Evolutionary conservation across 1,284 basidiomycete species (phyloP), one percentile per base, ranked within the genome.

Genomic region (Trichosporon sp.): DNA sequence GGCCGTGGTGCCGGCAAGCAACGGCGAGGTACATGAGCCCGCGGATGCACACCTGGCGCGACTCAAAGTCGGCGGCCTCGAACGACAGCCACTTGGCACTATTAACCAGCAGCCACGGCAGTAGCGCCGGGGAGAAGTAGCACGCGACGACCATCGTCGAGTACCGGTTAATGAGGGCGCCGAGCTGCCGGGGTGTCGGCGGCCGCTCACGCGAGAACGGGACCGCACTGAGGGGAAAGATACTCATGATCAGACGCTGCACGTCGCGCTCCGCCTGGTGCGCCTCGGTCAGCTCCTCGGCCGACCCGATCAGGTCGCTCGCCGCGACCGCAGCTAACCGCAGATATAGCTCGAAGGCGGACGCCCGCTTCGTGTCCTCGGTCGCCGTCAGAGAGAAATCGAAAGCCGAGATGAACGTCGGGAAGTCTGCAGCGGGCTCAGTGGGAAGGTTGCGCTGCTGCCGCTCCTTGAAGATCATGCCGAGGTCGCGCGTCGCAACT

Each of bases 121-220:
- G 73, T 2, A 84, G 77, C 0, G 85, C 84, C 0, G 90, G 88
- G 62, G 91, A 89, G 44, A 96, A 87, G 75, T 90, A 87, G 64
- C 93, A 87, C 6, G 89, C 89, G n/a, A 93, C 86, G 21, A 91
- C 88, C 74, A 92, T 86, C 15, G 91, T 89, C 56, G 88, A 88
- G 76, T 93, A 90, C 29, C 95, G 90, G 80, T 98, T 98, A 81
- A 91, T 90, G 12, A 98, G 86, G 85, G 90, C 90, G 0, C 92
- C 92, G 1, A 93, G 85, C 65, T 92, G 88, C 34, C 87, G 84
- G 2, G 80, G 74, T 0, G 86, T 85, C 0, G 89, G 88, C 4
- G 88, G 85, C 18, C 83, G 78, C 32, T 85, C 81, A 65, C 88
- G 87, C 15, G 87, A 87, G 80, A 90, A 91, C 1, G 88, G 85